Evolutionary conservation across 495 filamentous ascomycete genomes (phyloP), one percentile per base, ranked within the genome.

Genomic region (Polyplosphaeria fusca): DNA sequence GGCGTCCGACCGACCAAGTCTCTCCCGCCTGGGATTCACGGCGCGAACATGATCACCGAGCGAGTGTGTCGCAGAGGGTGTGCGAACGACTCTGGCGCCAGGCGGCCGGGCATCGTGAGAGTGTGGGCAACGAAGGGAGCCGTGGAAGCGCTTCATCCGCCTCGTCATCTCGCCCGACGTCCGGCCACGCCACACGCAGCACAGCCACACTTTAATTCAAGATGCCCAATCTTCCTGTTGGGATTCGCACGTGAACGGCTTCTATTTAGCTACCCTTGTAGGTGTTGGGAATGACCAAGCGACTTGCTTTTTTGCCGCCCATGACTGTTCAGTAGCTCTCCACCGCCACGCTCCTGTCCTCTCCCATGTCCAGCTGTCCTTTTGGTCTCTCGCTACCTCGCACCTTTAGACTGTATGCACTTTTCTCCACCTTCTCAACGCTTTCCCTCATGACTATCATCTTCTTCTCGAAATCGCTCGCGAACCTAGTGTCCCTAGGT

Each of bases 381-480:
- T 85, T 86, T 2, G 93, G 94, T 52, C 90, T 75, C 73, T 98
- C 93, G 44, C 83, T 85, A 0, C 94, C 93, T 11, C 94, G 75
- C 12, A 98, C 84, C 26, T 83, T 79, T 66, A 95, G 80, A 9
- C 89, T 89, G 73, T 96, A 97, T 14, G 88, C 84, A 16, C 91
- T 84, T 18, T 81, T 79, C 77, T 98, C 93, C 22, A 97, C 93
- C 79, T 98, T 98, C 66, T 88, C 83, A 27, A 98, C 91, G 69
- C 88, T 90, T 60, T 76, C 78, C 63, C 82, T 79, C 90, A 95
- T 96, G 5, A 94, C 89, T 45, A 82, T 82, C 64, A 86, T 77
- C 79, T 96, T 97, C 79, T 87, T 88, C 26, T 79, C 73, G 53
- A 85, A 78, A 58, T 90, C 85, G 48, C 74, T 78, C 2, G 77